Evolutionary conservation across 2,329 filamentous ascomycete genomes (phyloP), one percentile per base, ranked within the genome.

Genomic region (Xylariaceae sp.): DNA sequence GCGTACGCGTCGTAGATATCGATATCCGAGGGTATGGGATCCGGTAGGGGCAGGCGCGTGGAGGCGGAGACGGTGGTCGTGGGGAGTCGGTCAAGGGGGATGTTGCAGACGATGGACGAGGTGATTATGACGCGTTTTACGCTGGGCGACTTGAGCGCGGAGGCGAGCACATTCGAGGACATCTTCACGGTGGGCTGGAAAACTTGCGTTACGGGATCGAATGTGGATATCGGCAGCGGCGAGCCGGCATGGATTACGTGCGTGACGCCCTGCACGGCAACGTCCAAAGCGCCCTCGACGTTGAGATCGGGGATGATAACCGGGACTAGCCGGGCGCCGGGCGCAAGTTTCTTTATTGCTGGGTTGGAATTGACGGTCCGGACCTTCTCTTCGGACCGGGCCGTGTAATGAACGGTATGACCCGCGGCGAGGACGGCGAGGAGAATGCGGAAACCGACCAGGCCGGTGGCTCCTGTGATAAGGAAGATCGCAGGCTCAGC

Each of bases 381-480:
- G 29, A 63, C 63, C 40, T 66, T 67, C 2, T 60, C 60, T 30
- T 63, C 58, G 1, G 61, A 65, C 12, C 66, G 58, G 1, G 52
- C 64, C 13, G 63, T 58, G 37, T 59, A 64, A 5, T 61, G 65
- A 3, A 67, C 64, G 9, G 54, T 62, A 22, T 66, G 54, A 13
- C 66, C 64, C 7, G 54, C 60, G 5, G 43, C 58, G 8, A 68
- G 56, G 47, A 61, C 60, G 5, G 43, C 55, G 4, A 66, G 56
- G 1, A 68, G 61, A 19, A 65, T 57, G 8, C 60, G 61, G 45
- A 68, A 67, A 22, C 66, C 66, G 36, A 68, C 60, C 13, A 66
- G 29, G 19, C 65, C 65, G 29, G 58, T 64, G 13, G 64, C 59
- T 0, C 65, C 65, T 1, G 65, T 67, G 32, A 66, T 61, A 26